These are phyloP conservation scores for Mycena galopus DNA, from an alignment of 768 basidiomycete genomes.

Conservation along the genomic window DNA sequence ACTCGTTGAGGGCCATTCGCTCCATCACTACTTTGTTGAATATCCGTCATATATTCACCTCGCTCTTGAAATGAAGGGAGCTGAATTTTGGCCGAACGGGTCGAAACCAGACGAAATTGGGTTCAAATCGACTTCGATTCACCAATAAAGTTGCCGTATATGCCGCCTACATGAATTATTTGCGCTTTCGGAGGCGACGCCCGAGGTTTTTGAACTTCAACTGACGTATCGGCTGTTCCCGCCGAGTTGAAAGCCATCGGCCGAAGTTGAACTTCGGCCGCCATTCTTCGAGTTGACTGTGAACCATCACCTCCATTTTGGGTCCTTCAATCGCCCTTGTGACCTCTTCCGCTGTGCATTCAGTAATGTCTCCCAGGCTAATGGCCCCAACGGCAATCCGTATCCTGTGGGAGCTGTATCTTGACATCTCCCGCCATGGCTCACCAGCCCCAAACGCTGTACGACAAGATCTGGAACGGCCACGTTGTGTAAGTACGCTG, in stretches of 20 bases:
- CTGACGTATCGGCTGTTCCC: neutral
- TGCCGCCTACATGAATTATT: no score
- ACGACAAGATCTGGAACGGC: constrained; percentile 98
- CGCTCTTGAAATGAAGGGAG: no score
- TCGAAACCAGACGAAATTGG: no score
- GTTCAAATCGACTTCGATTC: no score
- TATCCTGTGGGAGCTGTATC: no score
- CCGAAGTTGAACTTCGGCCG: neutral
- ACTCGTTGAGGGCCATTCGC: no score
- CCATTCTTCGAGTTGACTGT: neutral
- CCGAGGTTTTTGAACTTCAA: no score
- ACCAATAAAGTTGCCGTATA: no score
- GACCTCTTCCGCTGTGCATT: neutral
- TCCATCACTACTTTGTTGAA: no score
- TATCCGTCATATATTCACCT: no score
- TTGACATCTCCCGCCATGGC: constrained; percentile 55
- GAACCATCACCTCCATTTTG: constrained; percentile 1
- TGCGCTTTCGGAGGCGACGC: no score
- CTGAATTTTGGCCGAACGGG: no score
- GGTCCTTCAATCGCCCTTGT: neutral
- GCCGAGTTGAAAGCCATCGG: neutral
- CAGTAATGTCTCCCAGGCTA: neutral
- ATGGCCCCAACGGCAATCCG: constrained; percentile 2
- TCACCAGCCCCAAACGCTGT: constrained; percentile 78
- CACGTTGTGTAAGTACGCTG: constrained; percentile 82